A percentile compares a stretch with the other conserved stretches of the same genome.
Evolutionary conservation across 495 filamentous ascomycete species (phyloP).

Genomic region (Hyaloscypha finlandica): DNA sequence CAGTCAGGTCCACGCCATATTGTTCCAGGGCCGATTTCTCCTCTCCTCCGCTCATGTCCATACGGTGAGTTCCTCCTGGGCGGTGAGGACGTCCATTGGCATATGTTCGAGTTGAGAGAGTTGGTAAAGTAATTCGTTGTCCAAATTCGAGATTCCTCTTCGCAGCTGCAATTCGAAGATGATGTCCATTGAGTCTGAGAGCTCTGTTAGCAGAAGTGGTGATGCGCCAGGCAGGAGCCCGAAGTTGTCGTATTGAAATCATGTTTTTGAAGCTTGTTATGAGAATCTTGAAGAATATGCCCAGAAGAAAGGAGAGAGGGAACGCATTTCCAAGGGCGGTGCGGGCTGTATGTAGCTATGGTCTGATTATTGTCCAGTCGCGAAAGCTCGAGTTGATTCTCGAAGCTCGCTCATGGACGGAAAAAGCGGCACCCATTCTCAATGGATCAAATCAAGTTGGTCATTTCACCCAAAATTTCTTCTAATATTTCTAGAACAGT

Average conservation of each 20-base stretch:
- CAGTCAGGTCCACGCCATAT: conserved; percentile 89
- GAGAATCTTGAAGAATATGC: conserved; percentile 9
- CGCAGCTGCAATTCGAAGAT: conserved; percentile 1
- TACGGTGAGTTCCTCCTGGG: conserved; percentile 88
- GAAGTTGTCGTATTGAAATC: conserved; percentile 20
- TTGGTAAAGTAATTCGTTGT: conserved; percentile 10
- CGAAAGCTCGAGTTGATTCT: conserved; percentile 22
- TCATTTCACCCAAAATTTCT: too few relatives aligned
- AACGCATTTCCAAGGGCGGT: conserved; percentile 6
- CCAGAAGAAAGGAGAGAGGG: conserved; percentile 1
- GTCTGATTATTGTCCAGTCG: not conserved
- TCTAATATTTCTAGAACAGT: too few relatives aligned
- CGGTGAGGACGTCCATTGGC: conserved; percentile 80
- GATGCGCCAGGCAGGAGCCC: conserved; percentile 28
- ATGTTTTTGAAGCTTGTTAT: conserved; percentile 18
- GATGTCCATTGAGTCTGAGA: conserved; percentile 1
- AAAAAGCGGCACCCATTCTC: not conserved
- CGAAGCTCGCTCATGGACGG: conserved; percentile 1
- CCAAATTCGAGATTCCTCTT: conserved; percentile 11
- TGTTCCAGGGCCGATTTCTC: conserved; percentile 87
- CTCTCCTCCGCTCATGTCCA: conserved; percentile 75
- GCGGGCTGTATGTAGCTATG: not conserved
- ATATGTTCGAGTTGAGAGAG: conserved; percentile 55
- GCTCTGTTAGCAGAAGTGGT: conserved; percentile 17
- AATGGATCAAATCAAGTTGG: not conserved